These are phyloP conservation scores for Cyberlindnera japonica DNA, from an alignment of 805 yeast genomes.

Conservation along the genomic window DNA sequence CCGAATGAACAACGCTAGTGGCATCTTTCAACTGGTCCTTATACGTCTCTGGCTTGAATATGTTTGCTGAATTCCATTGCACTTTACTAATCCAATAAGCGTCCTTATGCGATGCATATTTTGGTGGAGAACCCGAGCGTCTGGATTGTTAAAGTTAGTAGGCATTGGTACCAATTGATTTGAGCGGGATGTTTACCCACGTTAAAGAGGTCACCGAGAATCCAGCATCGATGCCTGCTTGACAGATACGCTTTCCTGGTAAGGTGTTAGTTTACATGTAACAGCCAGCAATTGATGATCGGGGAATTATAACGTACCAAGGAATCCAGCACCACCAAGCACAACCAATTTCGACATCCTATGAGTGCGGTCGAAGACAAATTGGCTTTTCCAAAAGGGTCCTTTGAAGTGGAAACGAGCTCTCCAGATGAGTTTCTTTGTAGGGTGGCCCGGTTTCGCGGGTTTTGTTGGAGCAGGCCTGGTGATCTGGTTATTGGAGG, in stretches of 20 bases:
- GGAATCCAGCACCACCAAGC: conserved; percentile 86
- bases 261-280: neutral
- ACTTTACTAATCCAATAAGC: conserved; percentile 53
- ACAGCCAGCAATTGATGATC: neutral
- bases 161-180: no score
- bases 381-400: no score
- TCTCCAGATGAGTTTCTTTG: no score
- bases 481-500: no score
- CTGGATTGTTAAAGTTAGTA: conserved; percentile 17
- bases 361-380: no score
- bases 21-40: conserved; percentile 42
- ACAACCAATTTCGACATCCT: conserved; percentile 46
- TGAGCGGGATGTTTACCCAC: conserved; percentile 26
- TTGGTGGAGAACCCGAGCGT: conserved; percentile 54
- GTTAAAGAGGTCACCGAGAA: conserved; percentile 67
- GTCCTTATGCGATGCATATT: conserved; percentile 28
- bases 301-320: conserved; percentile 37
- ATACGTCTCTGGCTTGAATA: conserved; percentile 63
- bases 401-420: no score
- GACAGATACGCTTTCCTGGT: conserved; percentile 64
- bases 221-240: conserved; percentile 59
- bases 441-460: no score
- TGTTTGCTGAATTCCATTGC: conserved; percentile 63
- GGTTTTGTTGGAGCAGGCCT: no score
- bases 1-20: conserved; percentile 73